Conservation (phyloP, 345 rosid species). For the Citrus inodora region DNA sequence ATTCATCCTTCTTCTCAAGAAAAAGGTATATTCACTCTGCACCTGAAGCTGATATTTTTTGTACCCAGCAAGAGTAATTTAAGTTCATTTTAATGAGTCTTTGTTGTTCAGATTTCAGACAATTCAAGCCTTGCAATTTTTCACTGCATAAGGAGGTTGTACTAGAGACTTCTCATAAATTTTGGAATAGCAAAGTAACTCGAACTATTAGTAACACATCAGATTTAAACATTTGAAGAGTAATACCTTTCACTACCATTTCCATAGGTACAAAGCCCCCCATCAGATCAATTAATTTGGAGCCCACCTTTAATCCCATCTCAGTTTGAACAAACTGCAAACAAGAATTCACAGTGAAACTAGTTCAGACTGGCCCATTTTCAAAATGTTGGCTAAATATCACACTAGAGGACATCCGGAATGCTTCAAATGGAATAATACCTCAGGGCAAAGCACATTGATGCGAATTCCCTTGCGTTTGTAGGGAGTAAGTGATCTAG, state of each 20-base stretch:
- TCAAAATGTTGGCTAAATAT: neutral
- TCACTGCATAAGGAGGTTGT: neutral
- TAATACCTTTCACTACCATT: slow-evolving; percentile 69
- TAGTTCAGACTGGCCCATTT: neutral
- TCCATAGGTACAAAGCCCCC: slow-evolving; percentile 90
- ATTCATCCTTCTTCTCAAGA: neutral
- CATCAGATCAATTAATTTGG: slow-evolving; percentile 26
- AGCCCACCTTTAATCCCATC: slow-evolving; percentile 31
- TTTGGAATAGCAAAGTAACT: neutral
- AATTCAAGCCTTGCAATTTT: neutral
- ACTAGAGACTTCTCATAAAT: neutral
- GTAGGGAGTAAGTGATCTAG: slow-evolving; percentile 64
- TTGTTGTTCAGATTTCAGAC: neutral
- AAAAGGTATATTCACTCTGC: neutral
- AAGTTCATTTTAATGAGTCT: neutral
- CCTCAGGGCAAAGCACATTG: slow-evolving; percentile 99
- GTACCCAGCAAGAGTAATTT: neutral
- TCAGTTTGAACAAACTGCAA: slow-evolving; percentile 84
- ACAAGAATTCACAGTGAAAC: slow-evolving; percentile 16
- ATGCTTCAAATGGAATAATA: slow-evolving; percentile 19
- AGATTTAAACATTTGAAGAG: neutral
- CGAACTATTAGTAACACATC: neutral
- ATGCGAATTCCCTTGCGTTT: slow-evolving; percentile 73
- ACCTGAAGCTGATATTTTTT: neutral
- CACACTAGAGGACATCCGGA: neutral